Evolutionary conservation across 192 early-diverging fungal species (phyloP).

Genomic region (Pilaira anomala): DNA sequence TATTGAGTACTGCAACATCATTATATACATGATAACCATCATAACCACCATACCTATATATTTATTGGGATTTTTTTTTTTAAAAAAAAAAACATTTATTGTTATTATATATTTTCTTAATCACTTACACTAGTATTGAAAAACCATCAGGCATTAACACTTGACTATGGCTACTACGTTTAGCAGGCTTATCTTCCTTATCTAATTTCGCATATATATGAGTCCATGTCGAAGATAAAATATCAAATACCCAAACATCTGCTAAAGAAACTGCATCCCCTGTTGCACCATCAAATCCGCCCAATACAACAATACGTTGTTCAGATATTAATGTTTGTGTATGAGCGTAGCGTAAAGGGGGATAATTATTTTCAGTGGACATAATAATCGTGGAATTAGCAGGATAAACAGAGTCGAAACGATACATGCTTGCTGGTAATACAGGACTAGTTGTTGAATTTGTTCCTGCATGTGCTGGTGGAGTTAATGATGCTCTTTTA

Average conservation of each 20-base stretch:
- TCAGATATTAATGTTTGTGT: conserved; percentile 24
- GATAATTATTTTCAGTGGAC: not conserved
- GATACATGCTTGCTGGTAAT: conserved; percentile 19
- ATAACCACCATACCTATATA: conserved; percentile 31
- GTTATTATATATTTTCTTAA: not conserved
- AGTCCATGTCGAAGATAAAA: conserved; percentile 11
- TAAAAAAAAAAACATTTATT: not conserved
- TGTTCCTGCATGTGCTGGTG: not conserved
- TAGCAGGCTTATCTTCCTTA: conserved; percentile 21
- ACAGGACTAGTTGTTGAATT: conserved; percentile 1
- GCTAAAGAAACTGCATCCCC: conserved; percentile 24
- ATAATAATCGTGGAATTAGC: conserved; percentile 13
- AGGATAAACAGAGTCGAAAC: conserved; percentile 16
- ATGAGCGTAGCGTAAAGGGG: conserved; percentile 26
- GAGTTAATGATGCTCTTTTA: conserved; percentile 16
- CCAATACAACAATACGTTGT: conserved; percentile 22
- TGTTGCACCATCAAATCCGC: conserved; percentile 30
- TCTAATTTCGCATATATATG: conserved; percentile 21
- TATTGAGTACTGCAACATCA: conserved; percentile 32
- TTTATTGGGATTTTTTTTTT: too few species aligned
- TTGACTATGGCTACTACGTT: conserved; percentile 30
- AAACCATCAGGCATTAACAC: conserved; percentile 32
- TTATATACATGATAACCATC: conserved; percentile 38
- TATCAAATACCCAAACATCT: conserved; percentile 34
- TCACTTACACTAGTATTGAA: conserved; percentile 33